Evolutionary conservation across 2,329 filamentous ascomycete species (phyloP).

Genomic region (Neofusicoccum laricinum): DNA sequence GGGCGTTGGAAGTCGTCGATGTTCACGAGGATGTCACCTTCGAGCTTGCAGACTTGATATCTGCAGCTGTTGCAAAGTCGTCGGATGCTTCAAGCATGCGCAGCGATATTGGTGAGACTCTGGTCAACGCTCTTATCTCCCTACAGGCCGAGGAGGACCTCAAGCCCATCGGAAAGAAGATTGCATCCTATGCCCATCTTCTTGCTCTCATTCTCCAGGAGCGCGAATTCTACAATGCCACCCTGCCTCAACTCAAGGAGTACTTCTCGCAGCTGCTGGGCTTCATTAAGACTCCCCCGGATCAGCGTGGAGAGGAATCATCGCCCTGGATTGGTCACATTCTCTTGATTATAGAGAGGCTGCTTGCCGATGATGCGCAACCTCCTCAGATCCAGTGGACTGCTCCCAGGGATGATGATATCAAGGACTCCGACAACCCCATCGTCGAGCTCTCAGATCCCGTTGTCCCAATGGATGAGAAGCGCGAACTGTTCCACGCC

Average conservation of each 20-base stretch:
- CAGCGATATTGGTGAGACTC: slow-evolving; percentile 73
- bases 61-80: slow-evolving; percentile 64
- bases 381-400: slow-evolving; percentile 73
- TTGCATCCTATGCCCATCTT: slow-evolving; percentile 89
- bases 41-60: slow-evolving; percentile 84
- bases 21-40: slow-evolving; percentile 86
- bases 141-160: slow-evolving; percentile 58
- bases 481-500: slow-evolving; percentile 68
- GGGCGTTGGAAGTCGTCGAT: slow-evolving; percentile 85
- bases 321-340: slow-evolving; percentile 92
- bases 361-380: slow-evolving; percentile 85
- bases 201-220: slow-evolving; percentile 85
- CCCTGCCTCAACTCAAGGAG: slow-evolving; percentile 70
- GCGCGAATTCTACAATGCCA: slow-evolving; percentile 73
- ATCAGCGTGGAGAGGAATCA: slow-evolving; percentile 70
- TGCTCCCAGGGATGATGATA: slow-evolving; percentile 45
- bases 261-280: slow-evolving; percentile 72
- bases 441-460: slow-evolving; percentile 59
- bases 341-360: slow-evolving; percentile 81
- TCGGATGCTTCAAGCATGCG: slow-evolving; percentile 58
- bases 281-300: slow-evolving; percentile 71
- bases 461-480: slow-evolving; percentile 63
- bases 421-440: slow-evolving; percentile 48
- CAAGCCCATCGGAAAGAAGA: slow-evolving; percentile 60
- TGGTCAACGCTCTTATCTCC: slow-evolving; percentile 79